Evolutionary conservation across 371 early-diverging fungal genomes (phyloP), one percentile per base, ranked within the genome.

Genomic region (Zychaea mexicana): DNA sequence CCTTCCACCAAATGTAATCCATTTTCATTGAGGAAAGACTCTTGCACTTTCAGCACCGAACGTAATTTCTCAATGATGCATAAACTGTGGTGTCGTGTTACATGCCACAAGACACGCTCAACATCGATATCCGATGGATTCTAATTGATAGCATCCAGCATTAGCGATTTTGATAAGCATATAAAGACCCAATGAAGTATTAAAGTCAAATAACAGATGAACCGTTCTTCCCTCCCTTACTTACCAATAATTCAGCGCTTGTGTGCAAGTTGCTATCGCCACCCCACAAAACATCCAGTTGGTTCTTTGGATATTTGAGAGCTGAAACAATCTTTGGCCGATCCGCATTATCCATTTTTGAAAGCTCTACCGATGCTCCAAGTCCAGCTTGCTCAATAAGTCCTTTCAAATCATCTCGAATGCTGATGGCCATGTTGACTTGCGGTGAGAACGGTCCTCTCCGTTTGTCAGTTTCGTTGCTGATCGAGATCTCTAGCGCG

Each of bases 61-160:
- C 79, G 71, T 47, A 86, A 78, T 42, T 78, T 82, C 22, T 78
- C 68, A 45, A 83, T 81, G 45, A 84, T 82, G 42, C 78, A 78
- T n/a, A 73, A 60, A 5, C 78, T 70, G 59, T 84, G 84, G 61
- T 78, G 76, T 49, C 74, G 70, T 9, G 84, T 85, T 5, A 78
- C 74, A 63, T 78, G 83, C 46, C 82, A 60, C 13, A 87, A 64
- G 21, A 87, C 60, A 7, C 76, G 69, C 42, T 85, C 87, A 6
- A 80, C 68, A 32, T 83, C 78, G 15, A 87, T 53, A 57, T 83
- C 71, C 0, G 83, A 74, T 10, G 87, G 72, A 27, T 83, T 74
- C 83, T 83, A 62, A n/a, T n/a, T n/a, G n/a, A n/a, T n/a, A n/a
- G n/a, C n/a, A n/a, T n/a, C n/a, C n/a, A n/a, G n/a, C n/a, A n/a